phyloP scores from a whole-genome alignment of 2,329 filamentous ascomycete species.

The Trichocomaceae sp. region DNA sequence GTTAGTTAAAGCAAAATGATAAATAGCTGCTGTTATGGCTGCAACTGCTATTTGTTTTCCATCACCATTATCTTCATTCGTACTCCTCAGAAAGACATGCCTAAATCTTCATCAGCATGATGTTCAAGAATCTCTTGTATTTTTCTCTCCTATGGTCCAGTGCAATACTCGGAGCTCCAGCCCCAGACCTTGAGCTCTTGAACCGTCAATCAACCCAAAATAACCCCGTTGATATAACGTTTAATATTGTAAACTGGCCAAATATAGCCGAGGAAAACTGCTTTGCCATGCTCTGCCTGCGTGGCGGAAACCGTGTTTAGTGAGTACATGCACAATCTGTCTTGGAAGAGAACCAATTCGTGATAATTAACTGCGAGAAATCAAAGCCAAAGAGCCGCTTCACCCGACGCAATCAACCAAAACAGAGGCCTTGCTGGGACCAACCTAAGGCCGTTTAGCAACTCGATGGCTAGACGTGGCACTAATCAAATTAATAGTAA shows the following conservation, averaged over 20 bases:
- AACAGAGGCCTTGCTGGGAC: not conserved
- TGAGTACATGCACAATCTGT: not conserved
- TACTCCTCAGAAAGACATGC: not conserved
- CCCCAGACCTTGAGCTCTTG: not conserved
- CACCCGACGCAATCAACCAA: no score
- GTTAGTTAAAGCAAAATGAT: not conserved
- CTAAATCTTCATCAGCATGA: not conserved
- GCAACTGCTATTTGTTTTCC: no score
- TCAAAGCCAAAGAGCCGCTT: no score
- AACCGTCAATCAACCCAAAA: not conserved
- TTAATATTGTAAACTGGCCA: not conserved
- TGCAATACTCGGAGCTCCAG: not conserved
- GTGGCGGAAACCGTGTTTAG: not conserved
- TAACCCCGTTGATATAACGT: not conserved
- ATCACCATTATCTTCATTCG: no score
- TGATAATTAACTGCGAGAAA: no score
- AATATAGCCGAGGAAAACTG: constrained; percentile 2
- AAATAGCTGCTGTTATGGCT: not conserved
- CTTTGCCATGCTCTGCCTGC: not conserved
- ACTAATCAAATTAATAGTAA: not conserved
- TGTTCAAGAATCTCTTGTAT: not conserved
- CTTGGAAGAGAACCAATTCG: no score
- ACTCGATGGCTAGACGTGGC: not conserved
- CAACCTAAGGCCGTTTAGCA: not conserved
- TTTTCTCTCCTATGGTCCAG: not conserved